A percentile compares a stretch with the other conserved stretches of the same genome.
phyloP scores from a whole-genome alignment of 805 yeast species.

The Candida tammaniensis region DNA sequence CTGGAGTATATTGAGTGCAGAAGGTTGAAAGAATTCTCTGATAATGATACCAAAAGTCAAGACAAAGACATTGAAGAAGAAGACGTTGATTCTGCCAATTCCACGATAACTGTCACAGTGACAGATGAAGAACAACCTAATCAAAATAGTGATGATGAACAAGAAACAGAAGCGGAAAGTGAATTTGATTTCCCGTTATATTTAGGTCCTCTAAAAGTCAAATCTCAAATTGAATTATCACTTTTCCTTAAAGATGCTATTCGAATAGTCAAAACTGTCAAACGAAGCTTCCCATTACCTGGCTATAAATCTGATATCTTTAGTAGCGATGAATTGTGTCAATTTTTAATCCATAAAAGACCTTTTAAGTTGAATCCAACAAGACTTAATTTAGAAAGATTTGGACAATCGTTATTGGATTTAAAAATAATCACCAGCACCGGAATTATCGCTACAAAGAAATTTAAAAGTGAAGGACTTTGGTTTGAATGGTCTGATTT shows the following conservation, averaged over 20 bases:
- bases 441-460: constrained; percentile 29
- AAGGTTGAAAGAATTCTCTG: constrained; percentile 31
- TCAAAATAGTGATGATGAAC: constrained; percentile 2
- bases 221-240: constrained; percentile 17
- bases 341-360: constrained; percentile 17
- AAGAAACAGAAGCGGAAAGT: constrained; percentile 3
- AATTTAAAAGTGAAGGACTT: constrained; percentile 40
- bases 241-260: constrained; percentile 22
- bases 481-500: constrained; percentile 45
- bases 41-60: constrained; percentile 8
- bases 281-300: constrained; percentile 36
- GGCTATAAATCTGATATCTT: constrained; percentile 39
- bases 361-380: constrained; percentile 35
- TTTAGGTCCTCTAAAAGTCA: constrained; percentile 25
- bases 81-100: constrained; percentile 1
- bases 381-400: constrained; percentile 33
- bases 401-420: constrained; percentile 40
- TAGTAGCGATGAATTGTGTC: constrained; percentile 37
- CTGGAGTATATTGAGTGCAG: constrained; percentile 27
- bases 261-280: constrained; percentile 20
- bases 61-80: constrained; percentile 2
- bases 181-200: constrained; percentile 27
- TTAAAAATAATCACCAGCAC: constrained; percentile 29
- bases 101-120: no score
- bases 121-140: no score